Base-by-base conservation (phyloP, 257 asterid species). In the Rauvolfia tetraphylla region DNA sequence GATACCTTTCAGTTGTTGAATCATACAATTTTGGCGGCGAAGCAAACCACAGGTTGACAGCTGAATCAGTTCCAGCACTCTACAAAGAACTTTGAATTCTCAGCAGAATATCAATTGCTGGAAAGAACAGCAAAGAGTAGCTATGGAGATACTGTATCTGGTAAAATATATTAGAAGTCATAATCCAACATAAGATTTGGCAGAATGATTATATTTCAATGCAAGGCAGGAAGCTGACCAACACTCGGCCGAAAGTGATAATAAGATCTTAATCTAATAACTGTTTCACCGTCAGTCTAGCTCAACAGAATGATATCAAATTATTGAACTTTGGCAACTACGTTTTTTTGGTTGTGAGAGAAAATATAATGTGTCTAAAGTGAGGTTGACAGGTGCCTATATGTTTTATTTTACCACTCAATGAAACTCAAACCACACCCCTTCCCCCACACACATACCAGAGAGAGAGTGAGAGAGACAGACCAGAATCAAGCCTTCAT, bases 61-160 rank as follows among this genome's bases (percentile, higher is more conserved):
- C 93, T 33, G 99, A 90, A 72, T 95, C 99, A 56, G 98, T 95
- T 83, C 99, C 99, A 84, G 95, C 92, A 86, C 98, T 95, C 98
- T 95, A 87, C 87, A 87, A 81, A 83, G 81, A 78, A 65, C 76
- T 76, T 54, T 34, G 39, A 66, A 53, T 36, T 8, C 6, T 23
- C 51, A 74, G 42, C 5, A 25, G 25, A 29, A 57, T 66, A 36
- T 66, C 71, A 66, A 66, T 66, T 65, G 29, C 48, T 36, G 18
- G 31, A 39, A 36, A 66, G 29, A 66, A 38, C 42, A 38, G 42
- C 2, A 36, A 66, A 36, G 7, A 3, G 2, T 66, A 18, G 48
- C 49, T 22, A 36, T 31, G 20, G 71, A 20, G 9, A 66, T 1
- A 38, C 22, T 4, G 46, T 2, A 65, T 33, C 27, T 66, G 6